Percentiles rank a stretch among this genome's conserved stretches.
phyloP scores from a whole-genome alignment of 768 basidiomycete species.

The Rhodosporidiobolus odoratus region DNA sequence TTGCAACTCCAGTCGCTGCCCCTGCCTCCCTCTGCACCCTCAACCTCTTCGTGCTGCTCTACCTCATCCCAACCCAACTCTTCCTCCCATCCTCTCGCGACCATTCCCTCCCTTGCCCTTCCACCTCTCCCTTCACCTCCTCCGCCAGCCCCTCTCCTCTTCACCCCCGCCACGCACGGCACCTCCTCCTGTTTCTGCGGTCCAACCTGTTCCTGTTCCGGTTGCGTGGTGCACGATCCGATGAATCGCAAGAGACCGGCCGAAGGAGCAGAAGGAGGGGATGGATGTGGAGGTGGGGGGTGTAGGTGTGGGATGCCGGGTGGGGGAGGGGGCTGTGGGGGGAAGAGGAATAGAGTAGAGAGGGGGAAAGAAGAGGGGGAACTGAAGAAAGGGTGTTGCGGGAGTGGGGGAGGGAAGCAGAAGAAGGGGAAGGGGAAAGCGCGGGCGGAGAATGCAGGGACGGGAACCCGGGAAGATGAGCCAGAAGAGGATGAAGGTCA shows the following conservation, averaged over 20 bases:
- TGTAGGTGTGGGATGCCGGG: constrained; percentile 3
- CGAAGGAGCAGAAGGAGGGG: neutral
- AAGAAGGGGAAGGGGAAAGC: neutral
- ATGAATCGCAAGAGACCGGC: neutral
- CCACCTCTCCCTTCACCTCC: neutral
- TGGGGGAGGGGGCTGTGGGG: neutral
- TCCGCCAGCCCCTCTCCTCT: neutral
- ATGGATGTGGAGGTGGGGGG: neutral
- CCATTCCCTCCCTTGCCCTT: neutral
- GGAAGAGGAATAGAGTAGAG: neutral
- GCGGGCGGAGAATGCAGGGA: neutral
- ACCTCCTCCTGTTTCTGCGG: constrained; percentile 39
- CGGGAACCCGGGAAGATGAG: neutral
- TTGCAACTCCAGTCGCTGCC: neutral
- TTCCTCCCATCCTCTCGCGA: too few species aligned
- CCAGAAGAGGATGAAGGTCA: neutral
- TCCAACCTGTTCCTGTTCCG: constrained; percentile 27
- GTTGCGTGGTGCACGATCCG: constrained; percentile 36
- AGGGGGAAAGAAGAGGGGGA: neutral
- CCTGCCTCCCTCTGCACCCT: neutral
- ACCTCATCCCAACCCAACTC: neutral
- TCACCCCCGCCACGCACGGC: constrained; percentile 33
- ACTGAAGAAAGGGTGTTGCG: neutral
- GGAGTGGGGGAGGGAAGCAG: neutral
- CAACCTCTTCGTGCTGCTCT: neutral